Conservation (phyloP, 2,329 filamentous ascomycete genomes). For the Fusarium vanettenii region DNA sequence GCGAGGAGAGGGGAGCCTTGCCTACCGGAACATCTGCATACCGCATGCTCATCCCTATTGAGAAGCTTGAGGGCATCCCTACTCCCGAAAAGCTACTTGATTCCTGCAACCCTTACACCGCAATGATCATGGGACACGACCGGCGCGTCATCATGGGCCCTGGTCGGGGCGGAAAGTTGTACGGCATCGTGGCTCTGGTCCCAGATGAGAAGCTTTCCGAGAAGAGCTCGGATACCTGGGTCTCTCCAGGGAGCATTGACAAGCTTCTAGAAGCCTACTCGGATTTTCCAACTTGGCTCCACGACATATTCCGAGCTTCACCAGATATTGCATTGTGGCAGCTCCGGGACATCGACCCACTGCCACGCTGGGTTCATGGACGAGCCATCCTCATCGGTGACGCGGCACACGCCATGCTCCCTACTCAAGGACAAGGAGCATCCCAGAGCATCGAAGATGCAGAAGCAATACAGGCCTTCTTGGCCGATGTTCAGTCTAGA, state of each 20-base stretch:
- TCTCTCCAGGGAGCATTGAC: constrained; percentile 31
- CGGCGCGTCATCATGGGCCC: constrained; percentile 38
- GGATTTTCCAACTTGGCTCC: background rate
- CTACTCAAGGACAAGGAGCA: constrained; percentile 20
- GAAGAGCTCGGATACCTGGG: constrained; percentile 35
- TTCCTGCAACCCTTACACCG: constrained; percentile 16
- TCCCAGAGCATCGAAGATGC: constrained; percentile 26
- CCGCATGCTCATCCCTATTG: constrained; percentile 33
- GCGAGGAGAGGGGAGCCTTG: constrained; percentile 20
- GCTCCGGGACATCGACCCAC: background rate
- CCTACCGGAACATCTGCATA: constrained; percentile 37
- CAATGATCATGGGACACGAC: constrained; percentile 39
- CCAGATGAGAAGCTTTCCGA: constrained; percentile 33
- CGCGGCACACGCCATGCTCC: constrained; percentile 24
- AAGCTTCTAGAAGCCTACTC: constrained; percentile 30
- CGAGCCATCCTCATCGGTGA: constrained; percentile 19
- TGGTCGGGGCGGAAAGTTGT: constrained; percentile 29
- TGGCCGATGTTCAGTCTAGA: background rate
- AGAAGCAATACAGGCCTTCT: constrained; percentile 8
- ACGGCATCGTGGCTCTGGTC: constrained; percentile 33
- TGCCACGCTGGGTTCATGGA: background rate
- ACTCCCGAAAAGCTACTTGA: constrained; percentile 21
- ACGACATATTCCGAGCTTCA: background rate
- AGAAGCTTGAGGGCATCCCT: constrained; percentile 18
- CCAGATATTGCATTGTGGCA: background rate